These are phyloP conservation scores for Fragaria nilgerrensis DNA, from an alignment of 306 rosid species.

Conservation along the genomic window DNA sequence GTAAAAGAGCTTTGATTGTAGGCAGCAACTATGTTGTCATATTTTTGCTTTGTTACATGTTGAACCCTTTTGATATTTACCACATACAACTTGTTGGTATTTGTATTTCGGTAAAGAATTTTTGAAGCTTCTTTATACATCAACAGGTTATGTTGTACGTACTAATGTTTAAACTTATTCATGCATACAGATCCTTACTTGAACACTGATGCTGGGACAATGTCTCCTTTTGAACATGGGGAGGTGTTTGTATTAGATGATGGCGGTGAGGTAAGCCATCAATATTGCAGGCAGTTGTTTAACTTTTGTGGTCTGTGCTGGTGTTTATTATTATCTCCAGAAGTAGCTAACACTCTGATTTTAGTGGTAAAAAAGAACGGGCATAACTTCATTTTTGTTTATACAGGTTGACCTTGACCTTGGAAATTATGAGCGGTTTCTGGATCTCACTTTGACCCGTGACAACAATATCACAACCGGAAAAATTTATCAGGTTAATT, in stretches of 20 bases:
- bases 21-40: background rate
- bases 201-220: conserved; percentile 86
- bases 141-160: background rate
- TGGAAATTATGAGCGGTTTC: conserved; percentile 86
- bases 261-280: conserved; percentile 72
- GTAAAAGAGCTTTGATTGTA: background rate
- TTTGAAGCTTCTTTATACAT: conserved; percentile 1
- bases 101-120: background rate
- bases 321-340: background rate
- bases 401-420: conserved; percentile 90
- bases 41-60: background rate
- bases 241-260: conserved; percentile 87
- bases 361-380: conserved; percentile 8
- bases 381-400: conserved; percentile 10
- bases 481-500: conserved; percentile 76
- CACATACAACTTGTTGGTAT: background rate
- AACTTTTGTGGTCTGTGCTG: background rate
- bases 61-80: background rate
- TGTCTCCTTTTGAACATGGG: conserved; percentile 91
- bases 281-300: conserved; percentile 9
- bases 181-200: conserved; percentile 70
- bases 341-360: background rate
- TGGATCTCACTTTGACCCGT: conserved; percentile 67
- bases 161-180: conserved; percentile 17
- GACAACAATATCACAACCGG: conserved; percentile 92